Conservation (phyloP, 371 early-diverging fungal genomes). For the Rhizopus delemar region DNA sequence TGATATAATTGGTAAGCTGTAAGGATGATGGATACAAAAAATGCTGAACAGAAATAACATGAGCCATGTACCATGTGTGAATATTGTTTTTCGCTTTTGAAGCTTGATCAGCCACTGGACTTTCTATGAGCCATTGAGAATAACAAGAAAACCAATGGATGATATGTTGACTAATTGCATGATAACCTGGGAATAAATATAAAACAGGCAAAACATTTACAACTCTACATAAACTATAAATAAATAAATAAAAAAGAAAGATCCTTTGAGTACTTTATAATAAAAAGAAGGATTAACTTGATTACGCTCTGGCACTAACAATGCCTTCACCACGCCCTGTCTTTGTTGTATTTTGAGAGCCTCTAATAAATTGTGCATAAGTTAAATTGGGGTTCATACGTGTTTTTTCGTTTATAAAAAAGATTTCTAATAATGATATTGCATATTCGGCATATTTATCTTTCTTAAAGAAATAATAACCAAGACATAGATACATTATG, state of each 20-base stretch:
- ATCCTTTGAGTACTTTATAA: not conserved
- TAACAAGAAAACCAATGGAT: constrained; percentile 34
- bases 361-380: constrained; percentile 46
- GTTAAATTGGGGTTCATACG: constrained; percentile 46
- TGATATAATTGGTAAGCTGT: constrained; percentile 2
- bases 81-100: constrained; percentile 35
- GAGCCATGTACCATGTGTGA: constrained; percentile 41
- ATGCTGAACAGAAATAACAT: constrained; percentile 28
- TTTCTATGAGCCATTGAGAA: constrained; percentile 29
- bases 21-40: constrained; percentile 22
- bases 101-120: constrained; percentile 30
- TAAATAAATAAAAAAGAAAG: not conserved
- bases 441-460: constrained; percentile 38
- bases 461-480: constrained; percentile 31
- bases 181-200: constrained; percentile 18
- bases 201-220: constrained; percentile 38
- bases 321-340: constrained; percentile 42
- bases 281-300: not conserved
- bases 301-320: constrained; percentile 40
- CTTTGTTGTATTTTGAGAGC: constrained; percentile 28
- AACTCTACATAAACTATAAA: constrained; percentile 31
- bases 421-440: constrained; percentile 27
- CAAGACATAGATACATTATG: constrained; percentile 32
- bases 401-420: constrained; percentile 37
- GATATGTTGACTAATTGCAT: constrained; percentile 10